These are phyloP conservation scores for Camelina laxa DNA, from an alignment of 345 rosid genomes.

Conservation along the genomic window DNA sequence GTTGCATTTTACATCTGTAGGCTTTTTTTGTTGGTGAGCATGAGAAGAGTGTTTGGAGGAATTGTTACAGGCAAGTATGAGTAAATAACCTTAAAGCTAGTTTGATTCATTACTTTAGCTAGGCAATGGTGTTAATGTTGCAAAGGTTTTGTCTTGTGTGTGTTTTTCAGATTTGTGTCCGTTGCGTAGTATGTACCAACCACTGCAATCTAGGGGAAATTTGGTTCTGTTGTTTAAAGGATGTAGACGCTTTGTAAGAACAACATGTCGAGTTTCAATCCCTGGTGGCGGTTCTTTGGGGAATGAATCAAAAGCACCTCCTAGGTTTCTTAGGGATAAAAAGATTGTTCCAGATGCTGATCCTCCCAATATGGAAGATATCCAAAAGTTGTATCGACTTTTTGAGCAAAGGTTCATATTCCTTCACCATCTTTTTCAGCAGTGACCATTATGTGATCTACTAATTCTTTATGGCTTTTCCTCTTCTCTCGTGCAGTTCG, in stretches of 20 bases:
- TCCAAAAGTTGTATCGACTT: constrained; percentile 61
- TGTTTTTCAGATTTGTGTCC: constrained; percentile 40
- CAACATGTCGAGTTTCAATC: constrained; percentile 57
- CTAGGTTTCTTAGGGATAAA: constrained; percentile 54
- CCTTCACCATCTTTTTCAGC: neutral
- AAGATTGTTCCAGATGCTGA: constrained; percentile 78
- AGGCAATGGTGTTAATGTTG: constrained; percentile 3
- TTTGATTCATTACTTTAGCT: neutral
- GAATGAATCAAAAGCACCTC: constrained; percentile 42
- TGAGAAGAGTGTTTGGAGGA: constrained; percentile 40
- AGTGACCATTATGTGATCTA: neutral
- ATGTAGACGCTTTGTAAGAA: constrained; percentile 52
- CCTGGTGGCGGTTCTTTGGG: constrained; percentile 57
- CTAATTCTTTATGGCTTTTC: neutral
- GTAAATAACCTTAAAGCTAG: neutral
- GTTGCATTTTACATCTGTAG: constrained; percentile 33
- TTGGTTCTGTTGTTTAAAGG: constrained; percentile 38
- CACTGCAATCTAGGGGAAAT: constrained; percentile 36
- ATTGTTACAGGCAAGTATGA: constrained; percentile 48
- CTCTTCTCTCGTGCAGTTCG: constrained; percentile 48
- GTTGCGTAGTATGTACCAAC: constrained; percentile 24
- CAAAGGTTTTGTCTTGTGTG: neutral
- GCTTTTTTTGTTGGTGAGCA: constrained; percentile 20
- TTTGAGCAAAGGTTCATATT: constrained; percentile 66
- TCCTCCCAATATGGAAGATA: constrained; percentile 69